These are phyloP conservation scores for Carex pumila DNA, from an alignment of 176 grass and related monocot genomes.

Conservation along the genomic window DNA sequence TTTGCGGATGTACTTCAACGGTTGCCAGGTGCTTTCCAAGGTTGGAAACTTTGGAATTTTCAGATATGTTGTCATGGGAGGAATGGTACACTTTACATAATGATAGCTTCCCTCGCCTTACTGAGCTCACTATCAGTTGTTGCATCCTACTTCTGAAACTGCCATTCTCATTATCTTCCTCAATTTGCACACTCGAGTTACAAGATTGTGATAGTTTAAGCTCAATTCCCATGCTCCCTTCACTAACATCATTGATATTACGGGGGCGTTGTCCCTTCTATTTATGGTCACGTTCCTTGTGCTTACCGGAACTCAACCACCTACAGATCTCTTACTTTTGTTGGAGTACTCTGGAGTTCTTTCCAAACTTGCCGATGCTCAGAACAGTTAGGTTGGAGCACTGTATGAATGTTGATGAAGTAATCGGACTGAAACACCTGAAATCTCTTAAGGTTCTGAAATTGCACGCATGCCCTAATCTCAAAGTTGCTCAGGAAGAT, in stretches of 20 bases:
- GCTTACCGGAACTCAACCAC: not conserved
- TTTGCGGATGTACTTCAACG: conserved; percentile 2
- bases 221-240: not conserved
- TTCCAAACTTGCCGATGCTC: not conserved
- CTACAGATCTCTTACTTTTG: not conserved
- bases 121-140: conserved; percentile 19
- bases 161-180: not conserved
- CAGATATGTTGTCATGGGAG: conserved; percentile 32
- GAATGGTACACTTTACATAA: conserved; percentile 33
- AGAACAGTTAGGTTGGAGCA: not conserved
- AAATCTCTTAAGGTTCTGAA: not conserved
- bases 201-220: conserved; percentile 4
- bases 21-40: conserved; percentile 21
- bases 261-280: not conserved
- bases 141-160: conserved; percentile 29
- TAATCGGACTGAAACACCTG: conserved; percentile 4
- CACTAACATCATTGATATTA: not conserved
- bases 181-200: not conserved
- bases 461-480: not conserved
- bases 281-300: conserved; percentile 5
- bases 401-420: not conserved
- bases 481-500: not conserved
- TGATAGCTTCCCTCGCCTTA: conserved; percentile 26
- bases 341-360: not conserved
- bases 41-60: conserved; percentile 35